A percentile compares a stretch with the other conserved stretches of the same genome.
These are phyloP conservation scores for Colletotrichum sublineola DNA, from an alignment of 2,329 filamentous ascomycete genomes.

Conservation along the genomic window DNA sequence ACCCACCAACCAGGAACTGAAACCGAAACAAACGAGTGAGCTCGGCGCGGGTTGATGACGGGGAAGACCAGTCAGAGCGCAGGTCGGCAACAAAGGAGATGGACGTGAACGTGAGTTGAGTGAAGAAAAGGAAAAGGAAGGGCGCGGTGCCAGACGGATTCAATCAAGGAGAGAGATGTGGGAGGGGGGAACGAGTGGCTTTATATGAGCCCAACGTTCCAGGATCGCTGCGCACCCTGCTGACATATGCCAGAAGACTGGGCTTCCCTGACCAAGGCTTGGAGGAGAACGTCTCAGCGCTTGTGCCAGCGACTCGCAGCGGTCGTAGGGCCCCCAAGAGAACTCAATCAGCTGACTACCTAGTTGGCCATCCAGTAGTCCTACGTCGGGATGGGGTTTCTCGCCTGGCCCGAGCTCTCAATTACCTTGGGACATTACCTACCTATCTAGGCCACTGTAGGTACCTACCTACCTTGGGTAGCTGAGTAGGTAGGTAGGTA, in stretches of 20 bases:
- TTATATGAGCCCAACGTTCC: constrained; percentile 25
- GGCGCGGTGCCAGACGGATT: background rate
- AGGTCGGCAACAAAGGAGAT: background rate
- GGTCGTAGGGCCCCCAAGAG: background rate
- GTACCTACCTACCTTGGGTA: background rate
- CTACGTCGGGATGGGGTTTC: constrained; percentile 8
- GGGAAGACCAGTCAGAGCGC: background rate
- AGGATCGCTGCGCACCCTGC: background rate
- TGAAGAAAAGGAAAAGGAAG: background rate
- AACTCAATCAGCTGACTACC: too few relatives aligned
- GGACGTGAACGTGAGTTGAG: background rate
- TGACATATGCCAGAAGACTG: constrained; percentile 1
- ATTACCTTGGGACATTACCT: background rate
- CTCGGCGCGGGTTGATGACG: background rate
- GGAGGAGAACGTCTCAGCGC: constrained; percentile 1
- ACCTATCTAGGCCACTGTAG: too few relatives aligned
- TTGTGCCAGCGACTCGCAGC: constrained; percentile 20
- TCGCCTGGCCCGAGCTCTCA: constrained; percentile 22
- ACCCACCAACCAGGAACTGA: background rate
- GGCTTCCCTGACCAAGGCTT: constrained; percentile 25
- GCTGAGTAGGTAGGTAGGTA: background rate
- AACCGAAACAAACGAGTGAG: background rate
- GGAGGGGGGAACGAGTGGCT: constrained; percentile 1
- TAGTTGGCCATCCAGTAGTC: background rate
- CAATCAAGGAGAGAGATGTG: background rate